Conservation (phyloP, 2,329 filamentous ascomycete genomes). For the Aspergillus neotritici region DNA sequence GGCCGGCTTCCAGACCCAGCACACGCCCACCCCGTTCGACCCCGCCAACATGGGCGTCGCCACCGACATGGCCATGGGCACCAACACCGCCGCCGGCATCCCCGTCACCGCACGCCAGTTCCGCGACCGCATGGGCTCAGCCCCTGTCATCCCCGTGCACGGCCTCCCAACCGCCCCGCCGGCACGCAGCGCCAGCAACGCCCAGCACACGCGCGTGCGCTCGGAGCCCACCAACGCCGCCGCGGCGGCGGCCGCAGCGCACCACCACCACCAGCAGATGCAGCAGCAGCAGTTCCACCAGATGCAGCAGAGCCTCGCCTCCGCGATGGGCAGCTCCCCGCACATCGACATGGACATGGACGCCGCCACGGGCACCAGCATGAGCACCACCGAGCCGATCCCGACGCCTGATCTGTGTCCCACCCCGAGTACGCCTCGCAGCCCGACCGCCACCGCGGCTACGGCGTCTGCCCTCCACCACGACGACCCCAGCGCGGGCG, state of each 20-base stretch:
- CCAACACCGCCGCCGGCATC: constrained; percentile 5
- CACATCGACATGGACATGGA: background rate
- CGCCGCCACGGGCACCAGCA: constrained; percentile 7
- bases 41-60: constrained; percentile 10
- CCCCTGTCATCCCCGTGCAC: constrained; percentile 27
- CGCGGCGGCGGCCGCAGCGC: constrained; percentile 2
- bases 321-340: constrained; percentile 13
- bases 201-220: constrained; percentile 17
- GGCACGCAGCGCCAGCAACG: constrained; percentile 14
- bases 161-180: constrained; percentile 16
- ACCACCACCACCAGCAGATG: constrained; percentile 14
- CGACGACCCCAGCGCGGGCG: no score
- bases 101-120: constrained; percentile 20
- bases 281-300: no score
- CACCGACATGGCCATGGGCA: constrained; percentile 11
- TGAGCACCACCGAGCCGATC: constrained; percentile 23
- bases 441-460: constrained; percentile 16
- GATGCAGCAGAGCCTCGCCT: no score
- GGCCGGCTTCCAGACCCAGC: constrained; percentile 21
- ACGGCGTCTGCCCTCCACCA: constrained; percentile 8
- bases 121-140: constrained; percentile 31
- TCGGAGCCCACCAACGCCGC: constrained; percentile 13
- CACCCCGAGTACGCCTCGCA: constrained; percentile 26
- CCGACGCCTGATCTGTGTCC: constrained; percentile 31
- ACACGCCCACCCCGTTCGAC: constrained; percentile 16